These are phyloP conservation scores for Boletus speciosus DNA, from an alignment of 768 basidiomycete species.

Conservation along the genomic window DNA sequence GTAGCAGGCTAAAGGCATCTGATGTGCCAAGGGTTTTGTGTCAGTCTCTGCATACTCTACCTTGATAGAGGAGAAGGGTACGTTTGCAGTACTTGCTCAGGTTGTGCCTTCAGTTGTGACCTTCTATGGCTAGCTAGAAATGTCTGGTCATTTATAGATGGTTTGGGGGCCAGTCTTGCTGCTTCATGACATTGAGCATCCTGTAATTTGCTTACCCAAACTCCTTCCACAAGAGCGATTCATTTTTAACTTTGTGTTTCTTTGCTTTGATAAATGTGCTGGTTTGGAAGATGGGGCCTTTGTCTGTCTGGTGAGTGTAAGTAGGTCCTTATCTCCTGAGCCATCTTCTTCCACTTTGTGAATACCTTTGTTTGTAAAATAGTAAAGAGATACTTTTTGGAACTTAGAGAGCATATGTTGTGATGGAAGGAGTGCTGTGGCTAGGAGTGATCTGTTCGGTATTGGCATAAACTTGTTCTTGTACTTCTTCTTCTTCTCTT, in stretches of 20 bases:
- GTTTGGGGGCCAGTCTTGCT: background rate
- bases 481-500: no score
- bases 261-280: background rate
- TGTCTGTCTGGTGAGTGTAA: no score
- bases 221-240: background rate
- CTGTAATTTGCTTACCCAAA: background rate
- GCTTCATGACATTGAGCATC: background rate
- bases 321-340: background rate
- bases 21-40: background rate
- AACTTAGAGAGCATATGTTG: background rate
- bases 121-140: background rate
- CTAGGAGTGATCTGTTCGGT: background rate
- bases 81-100: background rate
- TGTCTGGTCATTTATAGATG: fast-evolving
- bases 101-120: background rate
- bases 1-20: background rate
- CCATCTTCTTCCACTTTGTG: background rate
- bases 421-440: background rate
- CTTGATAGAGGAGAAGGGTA: background rate
- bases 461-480: no score
- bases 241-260: background rate
- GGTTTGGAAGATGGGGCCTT: background rate
- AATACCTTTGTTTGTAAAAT: background rate
- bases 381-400: fast-evolving
- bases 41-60: background rate